Evolutionary conservation across 345 rosid genomes (phyloP).

Genomic region (Syzygium grande): DNA sequence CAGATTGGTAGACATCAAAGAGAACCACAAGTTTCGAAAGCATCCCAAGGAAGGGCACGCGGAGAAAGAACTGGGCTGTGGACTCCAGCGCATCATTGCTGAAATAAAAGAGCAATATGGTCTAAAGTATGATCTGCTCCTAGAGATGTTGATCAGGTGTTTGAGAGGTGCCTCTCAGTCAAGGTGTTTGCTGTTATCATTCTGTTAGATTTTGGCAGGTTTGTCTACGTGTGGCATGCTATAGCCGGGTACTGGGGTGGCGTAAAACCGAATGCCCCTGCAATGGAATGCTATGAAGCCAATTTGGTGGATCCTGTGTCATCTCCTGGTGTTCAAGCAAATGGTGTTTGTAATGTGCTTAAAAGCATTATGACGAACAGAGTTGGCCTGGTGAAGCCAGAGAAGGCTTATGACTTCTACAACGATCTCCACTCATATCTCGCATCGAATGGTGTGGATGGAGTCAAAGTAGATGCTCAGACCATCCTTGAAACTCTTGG

Average conservation of each 20-base stretch:
- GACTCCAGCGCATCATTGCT: conserved; percentile 21
- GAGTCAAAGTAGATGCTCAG: conserved; percentile 24
- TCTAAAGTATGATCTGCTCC: conserved; percentile 9
- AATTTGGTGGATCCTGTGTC: neutral
- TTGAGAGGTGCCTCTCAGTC: neutral
- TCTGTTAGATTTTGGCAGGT: neutral
- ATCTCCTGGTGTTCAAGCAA: neutral
- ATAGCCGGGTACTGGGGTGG: conserved; percentile 23
- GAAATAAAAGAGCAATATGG: conserved; percentile 19
- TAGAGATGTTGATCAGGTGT: neutral
- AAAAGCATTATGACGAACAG: neutral
- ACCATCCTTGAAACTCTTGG: conserved; percentile 15
- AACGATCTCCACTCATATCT: conserved; percentile 18
- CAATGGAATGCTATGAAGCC: conserved; percentile 2
- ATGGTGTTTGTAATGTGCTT: conserved; percentile 5
- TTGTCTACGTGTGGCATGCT: conserved; percentile 24
- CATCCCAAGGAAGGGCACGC: conserved; percentile 1
- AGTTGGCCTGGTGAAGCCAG: conserved; percentile 16
- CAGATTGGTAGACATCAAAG: conserved; percentile 5
- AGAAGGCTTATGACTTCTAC: conserved; percentile 13
- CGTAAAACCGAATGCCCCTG: conserved; percentile 4
- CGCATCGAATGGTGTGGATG: conserved; percentile 8
- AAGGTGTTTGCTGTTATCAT: neutral
- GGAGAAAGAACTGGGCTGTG: conserved; percentile 3
- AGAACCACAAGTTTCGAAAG: conserved; percentile 20